These are phyloP conservation scores for Cryptosporidium sp. DNA, from an alignment of 169 alveolate species.

Conservation along the genomic window DNA sequence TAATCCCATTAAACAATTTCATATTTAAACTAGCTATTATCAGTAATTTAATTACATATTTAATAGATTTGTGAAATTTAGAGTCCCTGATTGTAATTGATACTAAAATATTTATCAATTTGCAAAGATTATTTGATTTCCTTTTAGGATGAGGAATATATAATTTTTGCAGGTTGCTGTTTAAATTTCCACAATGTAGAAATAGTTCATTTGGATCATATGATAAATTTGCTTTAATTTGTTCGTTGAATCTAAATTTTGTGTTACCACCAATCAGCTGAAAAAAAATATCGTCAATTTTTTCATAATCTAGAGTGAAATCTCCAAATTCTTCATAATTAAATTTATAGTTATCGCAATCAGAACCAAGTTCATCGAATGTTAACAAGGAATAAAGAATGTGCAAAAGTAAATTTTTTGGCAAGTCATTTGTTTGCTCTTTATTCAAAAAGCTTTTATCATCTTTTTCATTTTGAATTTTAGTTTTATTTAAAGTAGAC, in stretches of 20 bases:
- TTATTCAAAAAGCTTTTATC: background rate
- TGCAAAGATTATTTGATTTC: slow-evolving; percentile 24
- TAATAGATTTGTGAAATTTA: background rate
- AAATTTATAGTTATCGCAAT: background rate
- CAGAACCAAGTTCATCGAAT: background rate
- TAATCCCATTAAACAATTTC: background rate
- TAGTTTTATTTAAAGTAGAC: background rate
- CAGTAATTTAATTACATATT: slow-evolving; percentile 9
- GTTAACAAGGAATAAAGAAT: slow-evolving; percentile 15
- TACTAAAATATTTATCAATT: slow-evolving; percentile 5
- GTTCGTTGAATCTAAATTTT: background rate
- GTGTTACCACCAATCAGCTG: background rate
- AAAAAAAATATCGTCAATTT: background rate
- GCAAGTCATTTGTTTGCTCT: background rate
- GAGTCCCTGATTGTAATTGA: background rate
- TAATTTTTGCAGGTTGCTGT: background rate
- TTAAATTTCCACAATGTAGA: background rate
- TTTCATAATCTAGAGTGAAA: background rate
- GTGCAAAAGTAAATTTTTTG: slow-evolving; percentile 10
- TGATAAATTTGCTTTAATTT: background rate
- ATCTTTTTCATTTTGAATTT: background rate
- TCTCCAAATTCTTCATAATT: background rate
- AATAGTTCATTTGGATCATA: background rate
- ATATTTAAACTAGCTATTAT: slow-evolving; percentile 24
- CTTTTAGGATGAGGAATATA: slow-evolving; percentile 47